Conservation (phyloP, 352 stramenopile species). For the Pythium aphanidermatum region DNA sequence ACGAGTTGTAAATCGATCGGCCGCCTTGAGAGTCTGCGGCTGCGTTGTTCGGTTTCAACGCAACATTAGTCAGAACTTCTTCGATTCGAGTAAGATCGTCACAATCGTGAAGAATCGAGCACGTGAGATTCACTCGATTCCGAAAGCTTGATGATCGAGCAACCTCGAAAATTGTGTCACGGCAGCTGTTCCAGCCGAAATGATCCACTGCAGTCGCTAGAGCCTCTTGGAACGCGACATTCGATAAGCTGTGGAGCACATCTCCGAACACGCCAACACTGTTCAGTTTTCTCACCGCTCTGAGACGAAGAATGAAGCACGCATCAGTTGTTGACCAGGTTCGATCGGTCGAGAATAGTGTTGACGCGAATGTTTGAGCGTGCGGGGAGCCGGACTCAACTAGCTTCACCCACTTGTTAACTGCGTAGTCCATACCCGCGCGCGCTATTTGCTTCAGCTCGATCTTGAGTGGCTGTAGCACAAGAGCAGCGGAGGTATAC, state of each 20-base stretch:
- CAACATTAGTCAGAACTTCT: neutral
- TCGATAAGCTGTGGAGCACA: constrained; percentile 12
- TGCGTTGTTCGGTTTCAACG: constrained; percentile 1
- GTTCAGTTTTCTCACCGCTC: constrained; percentile 6
- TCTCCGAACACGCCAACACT: constrained; percentile 10
- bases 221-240: constrained; percentile 2
- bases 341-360: constrained; percentile 2
- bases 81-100: neutral
- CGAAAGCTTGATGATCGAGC: neutral
- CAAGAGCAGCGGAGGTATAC: constrained; percentile 15
- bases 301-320: constrained; percentile 13
- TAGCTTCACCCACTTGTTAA: constrained; percentile 12
- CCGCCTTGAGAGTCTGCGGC: neutral
- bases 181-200: constrained; percentile 13
- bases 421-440: constrained; percentile 7
- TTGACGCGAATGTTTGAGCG: constrained; percentile 2
- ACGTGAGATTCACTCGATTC: constrained; percentile 5
- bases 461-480: constrained; percentile 7
- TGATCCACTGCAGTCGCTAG: constrained; percentile 7
- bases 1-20: no score
- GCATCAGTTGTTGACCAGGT: constrained; percentile 9
- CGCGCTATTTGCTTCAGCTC: constrained; percentile 9
- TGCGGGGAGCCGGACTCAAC: constrained; percentile 7
- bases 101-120: constrained; percentile 2
- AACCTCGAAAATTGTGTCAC: constrained; percentile 1